Conservation (phyloP, 2,329 filamentous ascomycete genomes). For the Tolypocladium ophioglossoides region DNA sequence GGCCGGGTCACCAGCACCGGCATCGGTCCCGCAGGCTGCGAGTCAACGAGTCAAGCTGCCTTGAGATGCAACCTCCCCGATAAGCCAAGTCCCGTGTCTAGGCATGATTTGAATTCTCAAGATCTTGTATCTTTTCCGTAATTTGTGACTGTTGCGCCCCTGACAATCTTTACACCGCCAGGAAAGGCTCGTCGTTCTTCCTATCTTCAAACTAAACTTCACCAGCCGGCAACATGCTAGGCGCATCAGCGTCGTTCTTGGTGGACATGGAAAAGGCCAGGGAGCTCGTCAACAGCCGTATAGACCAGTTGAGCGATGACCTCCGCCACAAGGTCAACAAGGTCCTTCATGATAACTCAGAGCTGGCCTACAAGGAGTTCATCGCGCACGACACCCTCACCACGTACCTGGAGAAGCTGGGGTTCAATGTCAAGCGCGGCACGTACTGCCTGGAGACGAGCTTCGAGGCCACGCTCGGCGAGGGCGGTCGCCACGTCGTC, state of each 20-base stretch:
- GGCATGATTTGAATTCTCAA: too few relatives aligned
- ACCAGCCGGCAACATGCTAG: background rate
- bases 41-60: background rate
- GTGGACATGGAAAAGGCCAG: slow-evolving; percentile 9
- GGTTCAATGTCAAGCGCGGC: slow-evolving; percentile 34
- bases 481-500: slow-evolving; percentile 28
- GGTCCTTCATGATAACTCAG: slow-evolving; percentile 31
- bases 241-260: background rate
- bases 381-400: slow-evolving; percentile 40
- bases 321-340: slow-evolving; percentile 10
- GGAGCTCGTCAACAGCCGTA: slow-evolving; percentile 8
- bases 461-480: slow-evolving; percentile 35
- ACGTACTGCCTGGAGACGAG: slow-evolving; percentile 41
- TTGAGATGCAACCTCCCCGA: too few relatives aligned
- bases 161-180: too few relatives aligned
- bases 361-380: slow-evolving; percentile 39
- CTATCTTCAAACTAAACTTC: background rate
- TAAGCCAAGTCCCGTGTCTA: too few relatives aligned
- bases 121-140: too few relatives aligned
- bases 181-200: background rate
- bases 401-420: slow-evolving; percentile 29
- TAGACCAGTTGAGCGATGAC: slow-evolving; percentile 9
- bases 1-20: too few relatives aligned
- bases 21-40: too few relatives aligned
- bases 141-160: too few relatives aligned